These are phyloP conservation scores for Clitopilus passeckerianus DNA, from an alignment of 768 basidiomycete genomes.

Conservation along the genomic window DNA sequence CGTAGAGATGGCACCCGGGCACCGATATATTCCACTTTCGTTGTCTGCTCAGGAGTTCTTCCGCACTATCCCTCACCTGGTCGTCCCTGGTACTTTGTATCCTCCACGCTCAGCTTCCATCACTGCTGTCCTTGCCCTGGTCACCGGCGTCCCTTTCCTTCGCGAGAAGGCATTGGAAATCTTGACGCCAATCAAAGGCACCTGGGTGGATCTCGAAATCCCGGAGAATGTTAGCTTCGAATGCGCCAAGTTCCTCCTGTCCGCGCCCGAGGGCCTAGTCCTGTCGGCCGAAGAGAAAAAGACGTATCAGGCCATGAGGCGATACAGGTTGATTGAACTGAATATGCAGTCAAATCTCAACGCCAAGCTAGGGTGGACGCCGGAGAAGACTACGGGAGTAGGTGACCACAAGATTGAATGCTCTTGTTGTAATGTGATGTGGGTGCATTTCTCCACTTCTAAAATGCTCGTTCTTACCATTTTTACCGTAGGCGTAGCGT, in stretches of 20 bases:
- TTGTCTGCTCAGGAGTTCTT: not conserved
- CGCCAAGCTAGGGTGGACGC: not conserved
- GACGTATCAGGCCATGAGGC: not conserved
- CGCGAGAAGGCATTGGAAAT: not conserved
- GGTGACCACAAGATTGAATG: not conserved
- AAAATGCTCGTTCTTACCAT: not conserved
- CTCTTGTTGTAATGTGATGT: not conserved
- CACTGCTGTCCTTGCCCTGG: not conserved
- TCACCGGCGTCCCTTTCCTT: not conserved
- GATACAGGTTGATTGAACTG: not conserved
- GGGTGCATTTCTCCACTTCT: not conserved
- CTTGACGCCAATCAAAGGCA: not conserved
- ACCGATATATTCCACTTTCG: not conserved
- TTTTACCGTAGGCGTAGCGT: not conserved
- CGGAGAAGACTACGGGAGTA: not conserved
- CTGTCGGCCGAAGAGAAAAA: not conserved
- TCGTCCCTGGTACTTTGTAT: not conserved
- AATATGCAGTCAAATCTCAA: not conserved
- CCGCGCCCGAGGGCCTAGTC: not conserved
- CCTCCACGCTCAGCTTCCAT: not conserved
- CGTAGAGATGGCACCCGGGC: not conserved
- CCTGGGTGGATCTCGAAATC: not conserved
- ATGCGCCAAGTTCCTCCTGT: not conserved
- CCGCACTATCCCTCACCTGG: not conserved
- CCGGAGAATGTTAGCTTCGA: not conserved